Evolutionary conservation across 345 rosid species (phyloP).

Genomic region (Mangifera indica): DNA sequence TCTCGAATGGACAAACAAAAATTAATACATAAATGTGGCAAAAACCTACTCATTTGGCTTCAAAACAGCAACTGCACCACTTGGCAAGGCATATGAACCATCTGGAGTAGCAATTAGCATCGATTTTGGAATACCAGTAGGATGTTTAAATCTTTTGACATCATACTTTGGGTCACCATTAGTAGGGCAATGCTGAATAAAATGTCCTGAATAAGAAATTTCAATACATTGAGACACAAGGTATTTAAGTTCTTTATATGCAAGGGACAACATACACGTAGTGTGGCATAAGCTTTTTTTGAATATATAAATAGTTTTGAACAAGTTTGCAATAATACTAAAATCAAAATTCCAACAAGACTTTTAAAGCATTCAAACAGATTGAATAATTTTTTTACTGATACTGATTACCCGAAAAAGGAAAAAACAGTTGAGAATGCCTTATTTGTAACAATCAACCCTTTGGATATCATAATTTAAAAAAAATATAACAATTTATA

Average conservation of each 20-base stretch:
- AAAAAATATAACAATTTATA: too few relatives aligned
- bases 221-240: background rate
- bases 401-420: too few relatives aligned
- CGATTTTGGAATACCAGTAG: constrained; percentile 99
- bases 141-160: constrained; percentile 87
- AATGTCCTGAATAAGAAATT: constrained; percentile 63
- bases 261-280: too few relatives aligned
- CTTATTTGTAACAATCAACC: too few relatives aligned
- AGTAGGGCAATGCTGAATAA: constrained; percentile 98
- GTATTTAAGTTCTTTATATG: background rate
- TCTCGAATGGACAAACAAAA: background rate
- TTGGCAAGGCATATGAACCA: constrained; percentile 96
- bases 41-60: constrained; percentile 88
- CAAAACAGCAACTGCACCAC: constrained; percentile 93
- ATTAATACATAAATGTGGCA: background rate
- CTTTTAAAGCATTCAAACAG: background rate
- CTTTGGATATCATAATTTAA: too few relatives aligned
- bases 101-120: constrained; percentile 94
- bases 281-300: too few relatives aligned
- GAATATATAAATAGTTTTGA: too few relatives aligned
- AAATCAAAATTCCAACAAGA: background rate
- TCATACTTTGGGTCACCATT: constrained; percentile 94
- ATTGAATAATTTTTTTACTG: background rate
- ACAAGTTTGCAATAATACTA: too few relatives aligned
- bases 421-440: too few relatives aligned